Evolutionary conservation across 2,329 filamentous ascomycete species (phyloP), one percentile per base, ranked within the genome.

Genomic region (Fusarium incarnatum): DNA sequence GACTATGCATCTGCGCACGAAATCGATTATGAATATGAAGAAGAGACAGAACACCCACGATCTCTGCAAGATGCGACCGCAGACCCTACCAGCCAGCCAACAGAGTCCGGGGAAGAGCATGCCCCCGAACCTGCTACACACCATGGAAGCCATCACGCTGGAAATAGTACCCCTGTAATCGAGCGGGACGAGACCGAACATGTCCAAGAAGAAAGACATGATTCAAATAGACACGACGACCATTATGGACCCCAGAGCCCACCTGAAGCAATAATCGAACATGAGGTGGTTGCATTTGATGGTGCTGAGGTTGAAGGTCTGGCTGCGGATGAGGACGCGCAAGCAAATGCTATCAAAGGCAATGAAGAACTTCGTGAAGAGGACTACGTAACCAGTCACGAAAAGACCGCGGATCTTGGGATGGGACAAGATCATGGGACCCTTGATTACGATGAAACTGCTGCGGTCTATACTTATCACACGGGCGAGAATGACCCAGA

Each of bases 11-110:
- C 64, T 40, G 42, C 67, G 37, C 70, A 78, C 42, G 77, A 77
- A 66, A 77, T 78, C 50, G 75, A 78, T 55, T 78, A 78, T 49
- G 75, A 77, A 49, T 44, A 73, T 37, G 75, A 74, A 22, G 75
- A 75, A 22, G 55, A 67, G 23, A 60, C 63, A 4, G 75, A 75
- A 32, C 67, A 62, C 42, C 37, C 62, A 34, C 50, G 56, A 23
- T 16, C 40, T 23, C 55, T 55, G 49, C 22, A 58, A 13, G 57
- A 60, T 16, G 45, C 23, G 37, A 56, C 56, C 32, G 25, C 49
- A 42, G 56, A 65, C n/a, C 56, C 68, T 10, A 64, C 64, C 22
- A 60, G 60, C 16, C 71, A 34, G 27, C 16, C 23, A 30, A 32
- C 37, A 58, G 42, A 23, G 13, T 15, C 44, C 20, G 49, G n/a